phyloP scores from a whole-genome alignment of 2,329 filamentous ascomycete genomes.

The Fusarium sarcochroum region DNA sequence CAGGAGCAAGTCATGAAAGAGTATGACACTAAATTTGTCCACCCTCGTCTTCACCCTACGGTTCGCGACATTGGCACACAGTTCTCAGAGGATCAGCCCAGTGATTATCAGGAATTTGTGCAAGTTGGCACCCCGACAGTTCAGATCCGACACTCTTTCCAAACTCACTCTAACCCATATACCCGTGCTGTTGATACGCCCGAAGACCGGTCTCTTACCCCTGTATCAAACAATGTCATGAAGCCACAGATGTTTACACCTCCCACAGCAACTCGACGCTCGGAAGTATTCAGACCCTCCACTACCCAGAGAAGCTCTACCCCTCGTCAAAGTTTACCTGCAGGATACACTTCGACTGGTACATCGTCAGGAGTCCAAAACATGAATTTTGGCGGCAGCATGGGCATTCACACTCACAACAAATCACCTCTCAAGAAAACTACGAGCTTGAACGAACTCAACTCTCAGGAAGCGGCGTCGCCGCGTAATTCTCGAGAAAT shows the following conservation, averaged over 20 bases:
- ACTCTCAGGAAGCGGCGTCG: slow-evolving; percentile 57
- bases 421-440: slow-evolving; percentile 88
- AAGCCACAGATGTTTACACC: slow-evolving; percentile 62
- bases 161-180: slow-evolving; percentile 85
- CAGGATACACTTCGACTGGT: slow-evolving; percentile 50
- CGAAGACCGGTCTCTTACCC: slow-evolving; percentile 58
- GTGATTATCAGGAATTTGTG: slow-evolving; percentile 61
- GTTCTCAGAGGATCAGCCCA: slow-evolving; percentile 67
- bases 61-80: slow-evolving; percentile 86
- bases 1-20: slow-evolving; percentile 94
- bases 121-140: slow-evolving; percentile 68
- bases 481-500: slow-evolving; percentile 74
- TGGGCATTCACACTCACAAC: slow-evolving; percentile 84
- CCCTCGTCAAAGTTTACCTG: slow-evolving; percentile 55
- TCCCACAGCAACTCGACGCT: slow-evolving; percentile 49
- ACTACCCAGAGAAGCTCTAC: slow-evolving; percentile 49
- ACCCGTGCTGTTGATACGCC: slow-evolving; percentile 69
- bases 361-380: slow-evolving; percentile 47
- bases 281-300: slow-evolving; percentile 54
- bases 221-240: slow-evolving; percentile 56
- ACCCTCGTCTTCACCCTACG: slow-evolving; percentile 86
- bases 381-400: slow-evolving; percentile 73
- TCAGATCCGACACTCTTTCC: slow-evolving; percentile 81
- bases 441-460: slow-evolving; percentile 71
- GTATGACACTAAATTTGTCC: slow-evolving; percentile 96